Evolutionary conservation across 23 red algal species (phyloP), one percentile per base, ranked within the genome.

Genomic region (Chondrus crispus): DNA sequence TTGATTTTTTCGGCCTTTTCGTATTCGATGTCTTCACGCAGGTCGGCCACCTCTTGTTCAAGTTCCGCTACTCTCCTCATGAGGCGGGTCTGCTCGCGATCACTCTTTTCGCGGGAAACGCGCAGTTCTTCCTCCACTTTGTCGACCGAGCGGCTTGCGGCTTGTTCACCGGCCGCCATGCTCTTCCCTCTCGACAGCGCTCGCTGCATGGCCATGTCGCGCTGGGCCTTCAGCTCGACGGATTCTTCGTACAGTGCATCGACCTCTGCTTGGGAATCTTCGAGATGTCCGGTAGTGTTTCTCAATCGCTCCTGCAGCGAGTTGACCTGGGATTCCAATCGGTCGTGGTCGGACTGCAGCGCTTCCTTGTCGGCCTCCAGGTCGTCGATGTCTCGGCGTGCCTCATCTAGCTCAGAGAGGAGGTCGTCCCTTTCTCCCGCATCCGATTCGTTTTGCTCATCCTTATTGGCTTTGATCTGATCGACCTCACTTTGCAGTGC

Each of bases 21-120:
- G 43, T 91, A 91, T 32, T 91, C 75, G 8, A 91, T 38, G 57
- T 91, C 87, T n/a, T 91, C 87, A 16, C 40, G 58, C 70, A 79
- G 28, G 37, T 36, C 91, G 3, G 38, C 46, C 22, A 85, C 39
- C 63, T 60, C 81, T 11, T 63, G 44, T 42, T 93, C 80, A 37
- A 93, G 81, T 64, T 93, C 91, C 47, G 69, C 77, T 5, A 32
- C 39, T 50, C 51, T 74, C 24, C 75, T 41, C n/a, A 43, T 51
- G 12, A 85, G 24, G 33, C 82, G 60, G 63, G 58, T 50, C 49
- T 85, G 91, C 51, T 93, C 91, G 19, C 80, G 52, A 63, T 85
- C 81, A 19, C 47, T 45, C 38, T 46, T 85, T 70, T 81, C 72
- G 33, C 32, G 46, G 29, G 69, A 30, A 29, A 7, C 20, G 24